These are phyloP conservation scores for Hemisphaericaspora xylofermentans DNA, from an alignment of 1,139 yeast genomes.

Conservation along the genomic window DNA sequence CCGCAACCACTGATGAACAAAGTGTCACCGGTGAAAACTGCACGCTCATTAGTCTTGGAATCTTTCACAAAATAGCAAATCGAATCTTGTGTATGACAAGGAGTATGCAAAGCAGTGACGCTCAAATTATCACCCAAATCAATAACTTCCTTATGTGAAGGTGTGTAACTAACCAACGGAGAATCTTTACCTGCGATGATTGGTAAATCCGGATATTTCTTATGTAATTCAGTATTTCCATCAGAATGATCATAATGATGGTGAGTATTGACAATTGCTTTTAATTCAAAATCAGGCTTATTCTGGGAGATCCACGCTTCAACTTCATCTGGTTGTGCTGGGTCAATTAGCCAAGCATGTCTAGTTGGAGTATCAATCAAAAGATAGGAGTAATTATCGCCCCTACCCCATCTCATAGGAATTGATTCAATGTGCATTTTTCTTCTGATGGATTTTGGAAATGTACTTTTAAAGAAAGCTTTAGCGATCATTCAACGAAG, in stretches of 20 bases:
- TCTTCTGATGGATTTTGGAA: slow-evolving; percentile 21
- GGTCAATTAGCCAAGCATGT: slow-evolving; percentile 84
- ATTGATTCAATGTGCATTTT: slow-evolving; percentile 78
- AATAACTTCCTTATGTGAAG: slow-evolving; percentile 61
- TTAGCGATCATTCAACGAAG: background rate
- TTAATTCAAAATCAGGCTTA: slow-evolving; percentile 41
- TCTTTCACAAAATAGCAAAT: slow-evolving; percentile 83
- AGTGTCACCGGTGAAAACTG: slow-evolving; percentile 94
- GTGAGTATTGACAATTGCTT: slow-evolving; percentile 88
- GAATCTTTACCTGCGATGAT: slow-evolving; percentile 87
- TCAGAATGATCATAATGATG: slow-evolving; percentile 95
- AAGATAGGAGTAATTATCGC: slow-evolving; percentile 87
- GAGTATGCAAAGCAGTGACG: slow-evolving; percentile 88
- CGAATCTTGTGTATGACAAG: slow-evolving; percentile 96
- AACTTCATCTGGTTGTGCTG: slow-evolving; percentile 78
- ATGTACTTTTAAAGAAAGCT: background rate
- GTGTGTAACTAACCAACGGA: slow-evolving; percentile 66
- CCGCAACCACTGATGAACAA: slow-evolving; percentile 95
- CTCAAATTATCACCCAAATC: slow-evolving; percentile 61
- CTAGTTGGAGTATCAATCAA: slow-evolving; percentile 66
- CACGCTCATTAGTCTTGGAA: slow-evolving; percentile 55
- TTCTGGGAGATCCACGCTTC: slow-evolving; percentile 22
- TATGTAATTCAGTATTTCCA: slow-evolving; percentile 61
- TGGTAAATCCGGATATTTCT: slow-evolving; percentile 53
- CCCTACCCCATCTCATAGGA: slow-evolving; percentile 94